Percentiles rank a stretch among this genome's conserved stretches.
Conservation (phyloP, 2,329 filamentous ascomycete species). For the Cadophora sp. region DNA sequence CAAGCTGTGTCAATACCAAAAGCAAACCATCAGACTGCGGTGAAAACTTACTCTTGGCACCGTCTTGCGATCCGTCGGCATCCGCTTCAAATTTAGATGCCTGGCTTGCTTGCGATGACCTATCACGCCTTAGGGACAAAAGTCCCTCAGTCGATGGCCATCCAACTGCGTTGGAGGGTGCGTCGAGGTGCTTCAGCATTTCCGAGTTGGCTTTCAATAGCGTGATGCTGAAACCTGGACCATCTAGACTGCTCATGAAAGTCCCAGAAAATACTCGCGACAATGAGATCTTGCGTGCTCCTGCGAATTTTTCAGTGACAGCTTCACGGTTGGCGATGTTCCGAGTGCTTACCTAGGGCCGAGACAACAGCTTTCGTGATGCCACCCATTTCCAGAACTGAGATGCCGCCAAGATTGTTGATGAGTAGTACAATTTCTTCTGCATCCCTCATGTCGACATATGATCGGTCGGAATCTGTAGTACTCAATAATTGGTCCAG, state of each 20-base stretch:
- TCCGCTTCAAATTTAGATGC: neutral
- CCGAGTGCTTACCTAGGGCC: constrained; percentile 43
- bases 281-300: constrained; percentile 40
- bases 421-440: constrained; percentile 35
- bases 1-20: neutral
- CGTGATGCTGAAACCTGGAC: constrained; percentile 59
- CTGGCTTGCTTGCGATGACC: neutral
- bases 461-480: constrained; percentile 21
- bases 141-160: constrained; percentile 46
- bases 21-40: neutral
- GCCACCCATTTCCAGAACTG: constrained; percentile 52
- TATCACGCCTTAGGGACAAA: neutral
- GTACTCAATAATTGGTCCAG: constrained; percentile 49
- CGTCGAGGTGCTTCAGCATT: constrained; percentile 32
- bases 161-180: constrained; percentile 47
- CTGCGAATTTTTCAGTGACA: neutral
- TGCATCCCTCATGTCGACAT: constrained; percentile 14
- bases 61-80: neutral
- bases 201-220: constrained; percentile 53
- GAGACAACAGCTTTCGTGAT: constrained; percentile 49
- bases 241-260: constrained; percentile 59
- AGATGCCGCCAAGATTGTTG: constrained; percentile 32
- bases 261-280: constrained; percentile 52
- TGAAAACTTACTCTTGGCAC: neutral
- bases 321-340: neutral